Evolutionary conservation across 306 rosid genomes (phyloP).

Genomic region (Carpinus viminea): DNA sequence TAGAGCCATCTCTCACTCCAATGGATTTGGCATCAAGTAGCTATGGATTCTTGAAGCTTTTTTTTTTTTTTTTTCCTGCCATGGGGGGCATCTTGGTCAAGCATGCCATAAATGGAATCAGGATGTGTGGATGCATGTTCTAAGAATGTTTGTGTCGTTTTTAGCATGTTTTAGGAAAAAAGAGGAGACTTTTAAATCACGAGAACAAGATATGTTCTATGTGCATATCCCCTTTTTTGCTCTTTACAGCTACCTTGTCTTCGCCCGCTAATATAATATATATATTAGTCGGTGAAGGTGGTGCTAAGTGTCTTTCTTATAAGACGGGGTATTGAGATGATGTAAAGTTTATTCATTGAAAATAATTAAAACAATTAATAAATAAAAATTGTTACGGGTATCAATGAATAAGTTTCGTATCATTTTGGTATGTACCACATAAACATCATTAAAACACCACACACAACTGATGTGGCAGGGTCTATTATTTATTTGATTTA

Average conservation of each 20-base stretch:
- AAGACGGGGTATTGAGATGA: too few species aligned
- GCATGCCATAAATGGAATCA: conserved; percentile 33
- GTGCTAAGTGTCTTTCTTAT: too few species aligned
- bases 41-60: conserved; percentile 34
- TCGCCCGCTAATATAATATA: conserved; percentile 37
- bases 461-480: too few species aligned
- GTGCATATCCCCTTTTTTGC: conserved; percentile 48
- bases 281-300: too few species aligned
- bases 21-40: conserved; percentile 52
- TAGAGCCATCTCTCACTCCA: conserved; percentile 24
- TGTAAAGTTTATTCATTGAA: too few species aligned
- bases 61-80: not conserved
- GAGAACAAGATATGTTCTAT: conserved; percentile 28
- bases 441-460: too few species aligned
- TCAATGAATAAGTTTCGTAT: too few species aligned
- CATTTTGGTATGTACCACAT: too few species aligned
- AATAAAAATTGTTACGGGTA: too few species aligned
- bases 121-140: conserved; percentile 39
- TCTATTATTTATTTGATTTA: too few species aligned
- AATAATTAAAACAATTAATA: too few species aligned
- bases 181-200: conserved; percentile 22
- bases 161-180: conserved; percentile 8
- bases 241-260: conserved; percentile 30
- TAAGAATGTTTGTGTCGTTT: conserved; percentile 21
- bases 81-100: conserved; percentile 19